Percentiles rank a stretch among this genome's conserved stretches.
phyloP scores from a whole-genome alignment of 495 filamentous ascomycete species.

The Filosporella fistucella region DNA sequence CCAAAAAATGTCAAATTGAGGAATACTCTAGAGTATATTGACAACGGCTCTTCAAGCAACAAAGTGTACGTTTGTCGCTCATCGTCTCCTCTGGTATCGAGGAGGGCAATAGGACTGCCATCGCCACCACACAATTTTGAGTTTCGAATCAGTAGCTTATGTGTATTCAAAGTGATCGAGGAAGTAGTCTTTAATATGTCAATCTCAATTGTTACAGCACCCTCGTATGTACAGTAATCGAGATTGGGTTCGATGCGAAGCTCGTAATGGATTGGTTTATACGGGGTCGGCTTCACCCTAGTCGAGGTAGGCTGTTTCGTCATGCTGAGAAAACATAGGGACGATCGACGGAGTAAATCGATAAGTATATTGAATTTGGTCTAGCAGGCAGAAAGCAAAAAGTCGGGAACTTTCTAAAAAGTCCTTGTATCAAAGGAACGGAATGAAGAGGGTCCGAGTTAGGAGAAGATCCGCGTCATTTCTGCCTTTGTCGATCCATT shows the following conservation, averaged over 20 bases:
- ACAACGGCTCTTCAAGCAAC: not conserved
- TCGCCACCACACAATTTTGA: not conserved
- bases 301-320: too few species aligned
- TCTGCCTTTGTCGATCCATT: too few species aligned
- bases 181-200: not conserved
- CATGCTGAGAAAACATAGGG: too few species aligned
- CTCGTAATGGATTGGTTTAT: not conserved
- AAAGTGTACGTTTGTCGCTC: not conserved
- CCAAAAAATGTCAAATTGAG: not conserved
- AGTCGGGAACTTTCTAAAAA: too few species aligned
- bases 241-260: slow-evolving; percentile 1
- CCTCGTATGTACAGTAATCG: not conserved
- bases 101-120: not conserved
- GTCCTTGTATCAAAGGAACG: too few species aligned
- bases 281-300: too few species aligned
- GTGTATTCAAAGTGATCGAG: not conserved
- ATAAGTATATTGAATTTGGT: too few species aligned
- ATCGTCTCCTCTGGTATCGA: not conserved
- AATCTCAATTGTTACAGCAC: not conserved
- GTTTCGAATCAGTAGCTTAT: not conserved
- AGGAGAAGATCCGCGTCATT: too few species aligned
- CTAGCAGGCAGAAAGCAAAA: too few species aligned
- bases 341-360: too few species aligned
- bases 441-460: too few species aligned
- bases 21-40: not conserved